Percentiles rank a stretch among this genome's conserved stretches.
These are phyloP conservation scores for Pecoramyces ruminantium DNA, from an alignment of 192 early-diverging fungal genomes.

Conservation along the genomic window DNA sequence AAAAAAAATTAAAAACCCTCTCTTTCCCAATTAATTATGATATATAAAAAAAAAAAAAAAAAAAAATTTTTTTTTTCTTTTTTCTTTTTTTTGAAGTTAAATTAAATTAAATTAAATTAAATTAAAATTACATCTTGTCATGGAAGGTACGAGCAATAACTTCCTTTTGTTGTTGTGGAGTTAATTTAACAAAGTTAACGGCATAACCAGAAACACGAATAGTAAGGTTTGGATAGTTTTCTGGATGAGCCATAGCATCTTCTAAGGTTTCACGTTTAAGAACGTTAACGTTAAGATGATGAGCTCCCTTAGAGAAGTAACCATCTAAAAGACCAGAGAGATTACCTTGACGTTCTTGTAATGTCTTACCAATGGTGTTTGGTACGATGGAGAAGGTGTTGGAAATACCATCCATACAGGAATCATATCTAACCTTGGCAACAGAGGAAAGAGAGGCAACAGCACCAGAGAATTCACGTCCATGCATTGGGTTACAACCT, in stretches of 20 bases:
- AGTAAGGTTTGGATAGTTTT: slow-evolving; percentile 9
- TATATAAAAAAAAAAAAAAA: too few relatives aligned
- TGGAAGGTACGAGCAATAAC: slow-evolving; percentile 5
- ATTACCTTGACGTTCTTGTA: slow-evolving; percentile 2
- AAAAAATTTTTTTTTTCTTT: too few relatives aligned
- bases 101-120: too few relatives aligned
- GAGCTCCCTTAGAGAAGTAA: slow-evolving; percentile 3
- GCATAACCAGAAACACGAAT: slow-evolving; percentile 7
- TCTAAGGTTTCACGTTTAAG: slow-evolving; percentile 6
- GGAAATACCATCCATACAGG: slow-evolving; percentile 5
- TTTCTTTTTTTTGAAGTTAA: too few relatives aligned
- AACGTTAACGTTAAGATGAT: slow-evolving; percentile 9
- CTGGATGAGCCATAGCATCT: slow-evolving; percentile 6
- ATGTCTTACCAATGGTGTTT: slow-evolving; percentile 1
- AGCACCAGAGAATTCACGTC: slow-evolving; percentile 5
- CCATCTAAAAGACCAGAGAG: slow-evolving; percentile 1
- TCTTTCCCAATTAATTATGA: too few relatives aligned
- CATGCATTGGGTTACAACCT: slow-evolving; percentile 6
- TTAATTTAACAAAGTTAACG: slow-evolving; percentile 6
- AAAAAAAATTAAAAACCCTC: too few relatives aligned
- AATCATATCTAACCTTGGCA: slow-evolving; percentile 7
- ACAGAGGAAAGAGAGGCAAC: slow-evolving; percentile 6
- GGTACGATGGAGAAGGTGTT: slow-evolving; percentile 7
- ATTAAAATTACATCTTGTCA: too few relatives aligned
- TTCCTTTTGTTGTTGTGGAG: slow-evolving; percentile 6